Percentiles rank a stretch among this genome's conserved stretches.
Conservation (phyloP, 331 rosid genomes). For the Pyrus hybrid region DNA sequence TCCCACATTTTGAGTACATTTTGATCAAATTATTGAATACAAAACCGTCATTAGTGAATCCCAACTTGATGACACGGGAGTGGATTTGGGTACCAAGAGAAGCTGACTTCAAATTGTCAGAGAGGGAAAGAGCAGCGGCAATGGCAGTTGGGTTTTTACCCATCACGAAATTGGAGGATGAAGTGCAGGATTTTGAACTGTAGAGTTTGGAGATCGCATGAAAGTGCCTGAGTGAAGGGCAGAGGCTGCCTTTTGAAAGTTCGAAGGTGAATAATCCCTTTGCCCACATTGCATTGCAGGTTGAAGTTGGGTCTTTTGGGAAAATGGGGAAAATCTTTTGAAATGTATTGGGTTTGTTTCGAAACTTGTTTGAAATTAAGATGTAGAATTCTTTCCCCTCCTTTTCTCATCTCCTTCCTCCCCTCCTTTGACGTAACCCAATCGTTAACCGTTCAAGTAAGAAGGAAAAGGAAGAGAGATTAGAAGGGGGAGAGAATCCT, state of each 20-base stretch:
- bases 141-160: slow-evolving; percentile 21
- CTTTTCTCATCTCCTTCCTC: too few relatives aligned
- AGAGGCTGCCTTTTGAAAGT: neutral
- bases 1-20: slow-evolving; percentile 33
- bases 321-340: too few relatives aligned
- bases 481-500: too few relatives aligned
- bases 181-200: slow-evolving; percentile 6
- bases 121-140: slow-evolving; percentile 33
- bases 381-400: too few relatives aligned
- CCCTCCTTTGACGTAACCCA: too few relatives aligned
- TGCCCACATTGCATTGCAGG: too few relatives aligned
- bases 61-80: slow-evolving; percentile 31
- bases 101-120: slow-evolving; percentile 24
- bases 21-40: slow-evolving; percentile 40
- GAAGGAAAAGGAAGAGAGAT: too few relatives aligned
- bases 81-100: slow-evolving; percentile 38
- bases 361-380: too few relatives aligned
- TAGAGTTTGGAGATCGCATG: neutral
- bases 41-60: slow-evolving; percentile 25
- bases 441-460: too few relatives aligned
- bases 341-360: too few relatives aligned
- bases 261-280: too few relatives aligned
- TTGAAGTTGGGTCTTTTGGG: too few relatives aligned
- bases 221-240: slow-evolving; percentile 1
- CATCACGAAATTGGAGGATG: slow-evolving; percentile 5